Conservation (phyloP, 371 early-diverging fungal genomes). For the Sporodiniella umbellata region DNA sequence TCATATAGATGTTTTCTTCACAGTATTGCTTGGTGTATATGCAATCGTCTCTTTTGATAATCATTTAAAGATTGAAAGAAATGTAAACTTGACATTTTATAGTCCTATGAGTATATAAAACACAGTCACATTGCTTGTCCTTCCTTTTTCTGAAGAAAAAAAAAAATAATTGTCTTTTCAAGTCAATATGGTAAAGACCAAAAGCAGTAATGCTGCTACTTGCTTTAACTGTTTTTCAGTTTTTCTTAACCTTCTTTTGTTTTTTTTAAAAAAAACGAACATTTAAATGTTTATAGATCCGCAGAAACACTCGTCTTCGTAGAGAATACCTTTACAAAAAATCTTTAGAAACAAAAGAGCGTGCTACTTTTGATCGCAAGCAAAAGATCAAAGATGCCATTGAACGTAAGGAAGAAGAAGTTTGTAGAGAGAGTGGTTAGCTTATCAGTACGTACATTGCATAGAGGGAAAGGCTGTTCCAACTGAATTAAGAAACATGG, state of each 20-base stretch:
- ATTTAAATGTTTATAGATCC: conserved; percentile 70
- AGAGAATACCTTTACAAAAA: conserved; percentile 96
- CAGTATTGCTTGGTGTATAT: conserved; percentile 39
- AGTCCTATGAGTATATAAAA: background rate
- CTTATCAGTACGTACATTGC: background rate
- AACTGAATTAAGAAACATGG: conserved; percentile 77
- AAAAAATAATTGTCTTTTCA: too few relatives aligned
- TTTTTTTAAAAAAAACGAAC: background rate
- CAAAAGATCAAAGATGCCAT: conserved; percentile 91
- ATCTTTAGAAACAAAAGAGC: conserved; percentile 88
- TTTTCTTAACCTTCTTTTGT: background rate
- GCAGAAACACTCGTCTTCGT: conserved; percentile 80
- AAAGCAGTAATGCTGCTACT: too few relatives aligned
- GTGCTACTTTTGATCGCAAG: conserved; percentile 87
- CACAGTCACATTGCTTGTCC: background rate
- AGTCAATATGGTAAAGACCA: too few relatives aligned
- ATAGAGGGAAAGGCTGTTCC: conserved; percentile 86
- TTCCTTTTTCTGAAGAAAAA: too few relatives aligned
- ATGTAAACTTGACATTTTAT: background rate
- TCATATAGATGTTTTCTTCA: conserved; percentile 44
- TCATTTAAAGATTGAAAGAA: background rate
- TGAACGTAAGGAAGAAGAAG: conserved; percentile 56
- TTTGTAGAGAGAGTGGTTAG: too few relatives aligned
- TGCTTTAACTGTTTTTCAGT: background rate
- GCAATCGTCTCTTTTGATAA: background rate